A percentile compares a stretch with the other conserved stretches of the same genome.
These are phyloP conservation scores for Candida easanensis DNA, from an alignment of 805 yeast genomes.

Conservation along the genomic window DNA sequence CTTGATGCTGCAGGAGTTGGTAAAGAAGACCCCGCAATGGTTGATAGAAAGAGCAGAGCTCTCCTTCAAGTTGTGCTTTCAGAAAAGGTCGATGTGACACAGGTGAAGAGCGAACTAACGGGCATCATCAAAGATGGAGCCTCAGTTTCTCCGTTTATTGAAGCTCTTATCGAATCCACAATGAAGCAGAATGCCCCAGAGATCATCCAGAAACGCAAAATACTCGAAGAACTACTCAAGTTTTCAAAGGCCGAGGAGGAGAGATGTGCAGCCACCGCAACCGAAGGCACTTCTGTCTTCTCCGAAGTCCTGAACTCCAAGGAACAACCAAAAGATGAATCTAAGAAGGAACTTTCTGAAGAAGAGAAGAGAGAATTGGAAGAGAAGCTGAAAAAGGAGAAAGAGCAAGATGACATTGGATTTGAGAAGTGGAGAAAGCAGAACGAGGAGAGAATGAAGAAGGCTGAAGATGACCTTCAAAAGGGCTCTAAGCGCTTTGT, in stretches of 20 bases:
- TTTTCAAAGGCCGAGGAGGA: conserved; percentile 12
- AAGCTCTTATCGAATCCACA: conserved; percentile 14
- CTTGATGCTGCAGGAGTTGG: conserved; percentile 17
- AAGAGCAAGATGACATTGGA: conserved; percentile 11
- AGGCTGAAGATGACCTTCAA: conserved; percentile 17
- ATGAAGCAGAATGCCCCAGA: conserved; percentile 6
- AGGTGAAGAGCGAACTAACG: conserved; percentile 10
- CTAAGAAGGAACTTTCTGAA: neutral
- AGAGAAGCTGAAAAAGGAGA: conserved; percentile 13
- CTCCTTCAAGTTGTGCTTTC: conserved; percentile 17
- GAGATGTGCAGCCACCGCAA: neutral
- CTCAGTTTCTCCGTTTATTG: conserved; percentile 18
- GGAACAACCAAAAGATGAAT: conserved; percentile 3
- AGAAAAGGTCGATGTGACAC: conserved; percentile 9
- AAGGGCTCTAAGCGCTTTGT: conserved; percentile 20
- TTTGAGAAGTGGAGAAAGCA: conserved; percentile 8
- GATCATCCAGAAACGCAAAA: conserved; percentile 8
- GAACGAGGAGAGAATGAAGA: conserved; percentile 20
- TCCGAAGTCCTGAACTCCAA: conserved; percentile 11
- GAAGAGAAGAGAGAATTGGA: conserved; percentile 5
- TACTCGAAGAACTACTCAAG: conserved; percentile 14
- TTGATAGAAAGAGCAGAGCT: conserved; percentile 13
- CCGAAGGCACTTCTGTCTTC: conserved; percentile 11
- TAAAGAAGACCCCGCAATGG: conserved; percentile 10
- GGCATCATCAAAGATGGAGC: conserved; percentile 17